A percentile compares a stretch with the other conserved stretches of the same genome.
Evolutionary conservation across 2,329 filamentous ascomycete species (phyloP).

Genomic region (Colletotrichum theobromicola): DNA sequence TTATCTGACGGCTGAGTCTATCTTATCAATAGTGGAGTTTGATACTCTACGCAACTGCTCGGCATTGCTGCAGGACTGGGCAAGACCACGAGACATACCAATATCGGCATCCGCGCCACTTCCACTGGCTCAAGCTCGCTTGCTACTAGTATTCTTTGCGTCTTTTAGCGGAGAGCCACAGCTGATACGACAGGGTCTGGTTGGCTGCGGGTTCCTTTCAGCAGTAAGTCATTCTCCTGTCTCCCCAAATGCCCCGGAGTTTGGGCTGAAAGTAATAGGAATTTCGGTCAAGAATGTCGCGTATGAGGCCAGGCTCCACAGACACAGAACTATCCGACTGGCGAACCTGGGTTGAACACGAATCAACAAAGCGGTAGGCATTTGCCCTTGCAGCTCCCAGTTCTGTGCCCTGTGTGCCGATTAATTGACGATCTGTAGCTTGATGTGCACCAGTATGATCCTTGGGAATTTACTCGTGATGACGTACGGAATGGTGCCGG

Average conservation of each 20-base stretch:
- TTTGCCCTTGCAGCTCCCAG: neutral
- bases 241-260: fast-evolving
- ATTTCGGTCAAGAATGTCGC: neutral
- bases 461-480: neutral
- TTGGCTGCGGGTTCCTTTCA: neutral
- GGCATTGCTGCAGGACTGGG: neutral
- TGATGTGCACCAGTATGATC: neutral
- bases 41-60: neutral
- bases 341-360: neutral
- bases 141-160: neutral
- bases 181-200: neutral
- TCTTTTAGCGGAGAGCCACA: neutral
- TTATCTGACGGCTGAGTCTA: neutral
- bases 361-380: neutral
- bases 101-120: neutral
- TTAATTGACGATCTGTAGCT: neutral
- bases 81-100: neutral
- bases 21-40: neutral
- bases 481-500: neutral
- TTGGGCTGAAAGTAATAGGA: neutral
- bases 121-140: neutral
- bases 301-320: neutral
- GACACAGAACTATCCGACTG: fast-evolving
- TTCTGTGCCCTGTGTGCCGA: neutral
- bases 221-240: neutral